phyloP scores from a whole-genome alignment of 192 early-diverging fungal species.

The Ambispora gerdemannii region DNA sequence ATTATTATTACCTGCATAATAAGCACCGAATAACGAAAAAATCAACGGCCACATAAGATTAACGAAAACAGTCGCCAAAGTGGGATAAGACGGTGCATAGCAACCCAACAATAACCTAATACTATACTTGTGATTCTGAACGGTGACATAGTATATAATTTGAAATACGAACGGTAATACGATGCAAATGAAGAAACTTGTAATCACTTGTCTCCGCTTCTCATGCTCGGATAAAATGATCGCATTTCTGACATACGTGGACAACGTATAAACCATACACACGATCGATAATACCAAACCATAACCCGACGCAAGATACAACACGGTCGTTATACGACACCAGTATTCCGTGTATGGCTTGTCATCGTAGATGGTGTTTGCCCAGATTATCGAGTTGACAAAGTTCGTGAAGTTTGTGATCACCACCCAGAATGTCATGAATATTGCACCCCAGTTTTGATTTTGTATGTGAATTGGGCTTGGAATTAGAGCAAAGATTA shows the following conservation, averaged over 20 bases:
- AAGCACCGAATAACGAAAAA: background rate
- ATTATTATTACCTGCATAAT: constrained; percentile 22
- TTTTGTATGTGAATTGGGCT: constrained; percentile 7
- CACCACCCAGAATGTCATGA: constrained; percentile 14
- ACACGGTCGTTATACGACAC: background rate
- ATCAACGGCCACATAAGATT: background rate
- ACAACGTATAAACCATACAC: constrained; percentile 2
- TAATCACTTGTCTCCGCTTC: background rate
- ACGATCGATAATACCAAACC: background rate
- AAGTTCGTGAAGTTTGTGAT: background rate
- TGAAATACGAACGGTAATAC: background rate
- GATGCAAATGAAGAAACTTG: background rate
- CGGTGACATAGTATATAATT: background rate
- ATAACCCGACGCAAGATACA: background rate
- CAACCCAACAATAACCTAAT: background rate
- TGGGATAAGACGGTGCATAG: background rate
- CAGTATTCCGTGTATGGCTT: background rate
- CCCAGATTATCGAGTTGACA: constrained; percentile 6
- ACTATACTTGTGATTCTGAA: background rate
- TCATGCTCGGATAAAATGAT: background rate
- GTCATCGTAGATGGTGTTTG: background rate
- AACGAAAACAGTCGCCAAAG: background rate
- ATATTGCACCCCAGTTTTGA: constrained; percentile 9
- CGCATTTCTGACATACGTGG: background rate
- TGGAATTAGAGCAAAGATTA: background rate